A percentile compares a stretch with the other conserved stretches of the same genome.
These are phyloP conservation scores for Colletotrichum sp. DNA, from an alignment of 2,329 filamentous ascomycete species.

Conservation along the genomic window DNA sequence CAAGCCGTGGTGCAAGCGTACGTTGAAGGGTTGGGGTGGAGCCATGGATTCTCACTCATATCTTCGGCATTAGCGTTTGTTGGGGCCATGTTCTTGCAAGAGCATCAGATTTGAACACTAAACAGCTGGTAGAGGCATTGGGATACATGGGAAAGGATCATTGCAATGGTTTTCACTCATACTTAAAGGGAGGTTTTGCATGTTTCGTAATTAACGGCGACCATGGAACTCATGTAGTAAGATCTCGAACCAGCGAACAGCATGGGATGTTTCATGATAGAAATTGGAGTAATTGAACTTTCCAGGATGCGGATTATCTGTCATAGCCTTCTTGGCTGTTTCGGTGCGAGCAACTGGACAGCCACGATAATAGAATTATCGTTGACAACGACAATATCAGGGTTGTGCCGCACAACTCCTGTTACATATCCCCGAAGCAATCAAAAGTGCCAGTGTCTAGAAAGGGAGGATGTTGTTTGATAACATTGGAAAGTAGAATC, in stretches of 20 bases:
- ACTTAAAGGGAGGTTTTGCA: not conserved
- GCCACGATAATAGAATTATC: not conserved
- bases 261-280: not conserved
- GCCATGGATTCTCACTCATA: slow-evolving; percentile 35
- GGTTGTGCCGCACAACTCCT: not conserved
- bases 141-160: not conserved
- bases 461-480: not conserved
- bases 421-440: not conserved
- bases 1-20: slow-evolving; percentile 36
- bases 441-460: not conserved
- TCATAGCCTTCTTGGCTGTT: not conserved
- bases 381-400: not conserved
- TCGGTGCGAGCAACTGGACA: not conserved
- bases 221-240: not conserved
- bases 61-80: slow-evolving; percentile 30
- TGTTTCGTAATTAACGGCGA: not conserved
- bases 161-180: not conserved
- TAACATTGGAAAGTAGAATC: not conserved
- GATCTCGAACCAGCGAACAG: not conserved
- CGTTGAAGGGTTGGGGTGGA: slow-evolving; percentile 38
- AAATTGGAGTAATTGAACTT: not conserved
- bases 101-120: slow-evolving; percentile 24
- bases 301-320: not conserved
- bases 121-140: not conserved
- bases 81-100: slow-evolving; percentile 29